A percentile compares a stretch with the other conserved stretches of the same genome.
Evolutionary conservation across 23 red algal genomes (phyloP).

Genomic region (Gracilariopsis chorda): DNA sequence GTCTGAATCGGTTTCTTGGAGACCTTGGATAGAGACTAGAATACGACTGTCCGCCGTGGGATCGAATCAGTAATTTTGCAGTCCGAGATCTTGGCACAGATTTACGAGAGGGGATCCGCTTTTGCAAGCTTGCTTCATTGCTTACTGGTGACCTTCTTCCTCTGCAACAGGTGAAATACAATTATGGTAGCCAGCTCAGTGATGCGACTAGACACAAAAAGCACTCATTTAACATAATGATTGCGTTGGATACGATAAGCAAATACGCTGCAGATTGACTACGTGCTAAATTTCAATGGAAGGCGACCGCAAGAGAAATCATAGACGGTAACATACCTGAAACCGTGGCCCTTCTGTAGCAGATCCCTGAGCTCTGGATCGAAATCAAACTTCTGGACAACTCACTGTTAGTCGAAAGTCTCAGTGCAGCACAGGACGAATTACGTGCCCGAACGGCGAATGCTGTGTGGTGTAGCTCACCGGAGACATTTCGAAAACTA

Average conservation of each 20-base stretch:
- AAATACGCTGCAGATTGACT: not conserved
- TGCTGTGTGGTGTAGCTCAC: not conserved
- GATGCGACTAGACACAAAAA: not conserved
- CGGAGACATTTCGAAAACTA: not conserved
- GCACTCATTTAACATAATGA: not conserved
- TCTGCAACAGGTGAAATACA: not conserved
- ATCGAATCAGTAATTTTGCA: not conserved
- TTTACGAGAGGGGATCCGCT: conserved; percentile 30
- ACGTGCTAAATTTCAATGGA: not conserved
- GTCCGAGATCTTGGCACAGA: conserved; percentile 14
- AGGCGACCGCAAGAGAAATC: not conserved
- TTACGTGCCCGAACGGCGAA: conserved; percentile 11
- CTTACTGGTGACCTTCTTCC: not conserved
- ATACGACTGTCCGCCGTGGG: conserved; percentile 1
- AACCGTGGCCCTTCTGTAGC: conserved; percentile 17
- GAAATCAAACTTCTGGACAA: conserved; percentile 11
- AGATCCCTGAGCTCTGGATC: conserved; percentile 15
- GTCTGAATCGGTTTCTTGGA: not conserved
- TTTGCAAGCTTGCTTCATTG: conserved; percentile 37
- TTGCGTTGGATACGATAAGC: conserved; percentile 22
- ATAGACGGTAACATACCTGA: conserved; percentile 6
- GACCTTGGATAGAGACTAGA: not conserved
- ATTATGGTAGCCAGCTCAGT: not conserved
- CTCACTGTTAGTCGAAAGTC: not conserved
- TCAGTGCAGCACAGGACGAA: not conserved